Conservation (phyloP, 23 red algal genomes). For the Chondrus crispus region DNA sequence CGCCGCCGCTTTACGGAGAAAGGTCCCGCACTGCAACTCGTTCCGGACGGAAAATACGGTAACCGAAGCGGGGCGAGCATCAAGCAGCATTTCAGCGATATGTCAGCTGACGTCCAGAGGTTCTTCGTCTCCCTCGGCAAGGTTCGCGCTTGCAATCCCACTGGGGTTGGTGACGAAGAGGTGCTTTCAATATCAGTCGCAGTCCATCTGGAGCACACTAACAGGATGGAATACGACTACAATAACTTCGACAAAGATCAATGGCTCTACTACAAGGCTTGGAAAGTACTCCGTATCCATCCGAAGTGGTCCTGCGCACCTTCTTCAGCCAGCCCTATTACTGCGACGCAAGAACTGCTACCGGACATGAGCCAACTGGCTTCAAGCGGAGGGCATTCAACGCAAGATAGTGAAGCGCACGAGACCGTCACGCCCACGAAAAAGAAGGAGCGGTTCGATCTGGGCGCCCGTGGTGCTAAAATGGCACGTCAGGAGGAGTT, state of each 20-base stretch:
- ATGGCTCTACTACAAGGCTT: background rate
- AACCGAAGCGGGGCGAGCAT: background rate
- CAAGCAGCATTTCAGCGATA: background rate
- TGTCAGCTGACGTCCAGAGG: background rate
- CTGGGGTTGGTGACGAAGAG: background rate
- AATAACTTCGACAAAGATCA: background rate
- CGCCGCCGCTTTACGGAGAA: background rate
- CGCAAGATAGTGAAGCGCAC: too few species aligned
- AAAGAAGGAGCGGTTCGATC: too few species aligned
- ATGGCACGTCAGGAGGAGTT: background rate
- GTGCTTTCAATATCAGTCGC: slow-evolving; percentile 4
- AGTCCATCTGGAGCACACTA: background rate
- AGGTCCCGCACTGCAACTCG: too few species aligned
- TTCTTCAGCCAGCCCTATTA: too few species aligned
- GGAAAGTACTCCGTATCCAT: background rate
- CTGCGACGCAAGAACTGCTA: too few species aligned
- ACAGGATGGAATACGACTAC: background rate
- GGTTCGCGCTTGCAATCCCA: background rate
- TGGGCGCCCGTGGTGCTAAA: too few species aligned
- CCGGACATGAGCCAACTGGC: too few species aligned
- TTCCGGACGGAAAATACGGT: background rate
- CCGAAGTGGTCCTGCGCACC: background rate
- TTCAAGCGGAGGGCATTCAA: too few species aligned
- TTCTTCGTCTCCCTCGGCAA: background rate
- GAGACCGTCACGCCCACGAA: too few species aligned